Evolutionary conservation across 352 stramenopile species (phyloP).

Genomic region (Poterioochromonas sp.): DNA sequence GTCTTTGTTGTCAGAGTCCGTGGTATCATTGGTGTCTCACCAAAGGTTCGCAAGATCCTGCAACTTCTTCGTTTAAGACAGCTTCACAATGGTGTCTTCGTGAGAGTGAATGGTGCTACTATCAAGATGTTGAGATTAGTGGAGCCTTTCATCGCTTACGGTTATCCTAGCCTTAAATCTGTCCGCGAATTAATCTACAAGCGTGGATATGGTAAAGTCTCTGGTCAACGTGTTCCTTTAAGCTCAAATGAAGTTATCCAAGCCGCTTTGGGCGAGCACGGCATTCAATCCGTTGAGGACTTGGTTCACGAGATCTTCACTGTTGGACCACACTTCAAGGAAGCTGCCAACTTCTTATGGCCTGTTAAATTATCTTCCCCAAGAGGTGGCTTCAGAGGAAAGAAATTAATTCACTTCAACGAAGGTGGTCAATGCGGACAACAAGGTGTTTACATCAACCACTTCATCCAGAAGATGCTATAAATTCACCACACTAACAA

Average conservation of each 20-base stretch:
- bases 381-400: conserved; percentile 65
- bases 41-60: conserved; percentile 86
- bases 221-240: conserved; percentile 57
- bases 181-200: conserved; percentile 98
- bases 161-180: conserved; percentile 92
- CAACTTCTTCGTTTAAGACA: conserved; percentile 97
- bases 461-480: conserved; percentile 62
- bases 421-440: conserved; percentile 59
- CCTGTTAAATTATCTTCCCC: conserved; percentile 97
- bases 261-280: conserved; percentile 81
- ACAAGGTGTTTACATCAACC: conserved; percentile 63
- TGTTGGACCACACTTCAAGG: conserved; percentile 96
- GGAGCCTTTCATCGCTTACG: conserved; percentile 96
- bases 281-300: conserved; percentile 97
- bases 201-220: conserved; percentile 95
- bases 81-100: conserved; percentile 98
- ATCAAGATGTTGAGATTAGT: conserved; percentile 98
- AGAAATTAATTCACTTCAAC: conserved; percentile 65
- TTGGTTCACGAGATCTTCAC: conserved; percentile 99
- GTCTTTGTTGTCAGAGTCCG: conserved; percentile 95
- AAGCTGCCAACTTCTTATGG: conserved; percentile 98
- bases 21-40: conserved; percentile 87
- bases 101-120: conserved; percentile 98
- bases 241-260: conserved; percentile 93
- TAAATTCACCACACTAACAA: too few relatives aligned